Conservation (phyloP, 805 yeast genomes). For the Metschnikowia reukaufii region DNA sequence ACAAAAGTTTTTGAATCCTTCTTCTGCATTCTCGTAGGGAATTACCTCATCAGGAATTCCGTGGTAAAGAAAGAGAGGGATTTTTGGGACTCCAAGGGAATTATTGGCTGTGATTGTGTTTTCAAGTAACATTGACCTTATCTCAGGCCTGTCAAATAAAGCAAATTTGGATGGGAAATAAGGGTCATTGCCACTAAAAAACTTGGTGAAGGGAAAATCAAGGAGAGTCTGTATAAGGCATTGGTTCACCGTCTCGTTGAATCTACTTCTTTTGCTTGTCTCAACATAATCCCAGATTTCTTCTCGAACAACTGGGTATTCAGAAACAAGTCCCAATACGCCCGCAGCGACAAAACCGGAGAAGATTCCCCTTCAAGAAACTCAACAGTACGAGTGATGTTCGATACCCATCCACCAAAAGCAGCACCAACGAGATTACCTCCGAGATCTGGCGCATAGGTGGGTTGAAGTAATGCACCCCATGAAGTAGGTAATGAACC, state of each 20-base stretch:
- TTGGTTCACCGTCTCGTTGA: constrained; percentile 4
- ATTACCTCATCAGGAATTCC: constrained; percentile 25
- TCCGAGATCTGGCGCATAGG: constrained; percentile 35
- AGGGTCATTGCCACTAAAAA: constrained; percentile 11
- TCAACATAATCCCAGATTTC: neutral
- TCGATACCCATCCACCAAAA: constrained; percentile 37
- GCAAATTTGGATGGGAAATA: constrained; percentile 7
- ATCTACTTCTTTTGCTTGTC: neutral
- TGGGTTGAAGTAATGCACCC: constrained; percentile 39
- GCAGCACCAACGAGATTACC: constrained; percentile 31
- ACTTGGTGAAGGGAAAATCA: constrained; percentile 5
- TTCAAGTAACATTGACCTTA: constrained; percentile 2
- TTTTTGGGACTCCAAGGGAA: constrained; percentile 19
- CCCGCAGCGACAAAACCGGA: constrained; percentile 34
- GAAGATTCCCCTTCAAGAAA: constrained; percentile 27
- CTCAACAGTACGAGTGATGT: constrained; percentile 29
- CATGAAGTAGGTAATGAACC: constrained; percentile 40
- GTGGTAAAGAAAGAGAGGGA: constrained; percentile 28
- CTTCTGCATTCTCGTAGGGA: constrained; percentile 20
- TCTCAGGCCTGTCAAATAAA: constrained; percentile 8
- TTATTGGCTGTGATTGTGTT: constrained; percentile 6
- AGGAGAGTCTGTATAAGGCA: constrained; percentile 10
- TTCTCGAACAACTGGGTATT: constrained; percentile 26
- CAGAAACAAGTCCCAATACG: constrained; percentile 32
- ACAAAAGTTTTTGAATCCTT: constrained; percentile 30